A percentile compares a stretch with the other conserved stretches of the same genome.
Conservation (phyloP, 1,139 yeast species). For the Sugiyamaella xylanicola region DNA sequence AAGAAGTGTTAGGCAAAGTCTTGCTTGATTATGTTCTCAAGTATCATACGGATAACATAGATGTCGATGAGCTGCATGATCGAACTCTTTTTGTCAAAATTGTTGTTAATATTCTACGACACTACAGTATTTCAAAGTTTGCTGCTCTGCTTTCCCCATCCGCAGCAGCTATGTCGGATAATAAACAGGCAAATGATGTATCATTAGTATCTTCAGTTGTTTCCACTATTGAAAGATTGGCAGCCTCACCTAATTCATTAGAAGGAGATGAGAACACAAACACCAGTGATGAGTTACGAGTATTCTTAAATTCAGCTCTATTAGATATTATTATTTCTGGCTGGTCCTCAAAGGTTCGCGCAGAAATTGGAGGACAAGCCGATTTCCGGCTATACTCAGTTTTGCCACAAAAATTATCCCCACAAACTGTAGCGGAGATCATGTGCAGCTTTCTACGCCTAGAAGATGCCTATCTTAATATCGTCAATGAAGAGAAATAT, state of each 20-base stretch:
- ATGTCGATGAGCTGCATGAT: neutral
- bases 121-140: slow-evolving; percentile 32
- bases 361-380: slow-evolving; percentile 5
- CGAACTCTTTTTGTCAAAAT: slow-evolving; percentile 16
- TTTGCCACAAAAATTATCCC: slow-evolving; percentile 15
- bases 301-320: slow-evolving; percentile 23
- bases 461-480: slow-evolving; percentile 28
- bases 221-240: slow-evolving; percentile 7
- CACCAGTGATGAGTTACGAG: slow-evolving; percentile 5
- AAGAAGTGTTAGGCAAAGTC: slow-evolving; percentile 5
- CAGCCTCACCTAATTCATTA: neutral
- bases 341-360: slow-evolving; percentile 19
- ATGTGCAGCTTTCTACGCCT: slow-evolving; percentile 31
- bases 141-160: slow-evolving; percentile 24
- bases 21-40: neutral
- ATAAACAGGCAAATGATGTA: slow-evolving; percentile 6
- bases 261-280: neutral
- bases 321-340: slow-evolving; percentile 27
- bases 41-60: slow-evolving; percentile 6
- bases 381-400: slow-evolving; percentile 1
- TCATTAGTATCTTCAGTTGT: slow-evolving; percentile 4
- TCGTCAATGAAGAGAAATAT: slow-evolving; percentile 23
- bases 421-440: slow-evolving; percentile 23
- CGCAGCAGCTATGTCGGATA: neutral
- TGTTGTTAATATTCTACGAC: slow-evolving; percentile 27